Evolutionary conservation across 192 early-diverging fungal genomes (phyloP).

Genomic region (Mycoemilia scoparia): DNA sequence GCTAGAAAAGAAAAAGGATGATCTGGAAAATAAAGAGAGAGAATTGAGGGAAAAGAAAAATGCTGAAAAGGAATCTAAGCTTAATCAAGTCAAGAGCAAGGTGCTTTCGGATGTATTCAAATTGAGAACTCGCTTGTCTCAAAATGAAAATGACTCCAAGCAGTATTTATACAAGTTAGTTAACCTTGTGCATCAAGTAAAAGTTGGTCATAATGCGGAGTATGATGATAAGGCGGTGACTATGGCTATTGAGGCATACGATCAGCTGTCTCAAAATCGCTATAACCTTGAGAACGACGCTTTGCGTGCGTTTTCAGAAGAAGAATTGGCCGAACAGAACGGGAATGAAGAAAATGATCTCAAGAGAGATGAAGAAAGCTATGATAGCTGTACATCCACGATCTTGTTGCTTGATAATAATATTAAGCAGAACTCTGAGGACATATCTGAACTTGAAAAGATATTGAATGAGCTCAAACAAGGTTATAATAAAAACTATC

Average conservation of each 20-base stretch:
- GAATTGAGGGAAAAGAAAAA: not conserved
- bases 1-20: constrained; percentile 12
- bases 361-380: constrained; percentile 12
- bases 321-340: constrained; percentile 17
- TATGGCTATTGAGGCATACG: constrained; percentile 35
- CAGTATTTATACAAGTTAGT: constrained; percentile 14
- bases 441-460: constrained; percentile 3
- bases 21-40: constrained; percentile 10
- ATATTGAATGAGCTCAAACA: constrained; percentile 14
- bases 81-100: constrained; percentile 16
- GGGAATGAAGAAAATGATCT: constrained; percentile 9
- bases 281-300: constrained; percentile 18
- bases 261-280: constrained; percentile 31
- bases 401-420: constrained; percentile 11
- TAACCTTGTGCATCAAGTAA: constrained; percentile 23
- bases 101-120: constrained; percentile 5
- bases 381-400: constrained; percentile 7
- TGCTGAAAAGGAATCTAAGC: constrained; percentile 4
- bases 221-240: constrained; percentile 54
- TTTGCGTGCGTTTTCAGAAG: not conserved
- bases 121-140: constrained; percentile 9
- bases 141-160: constrained; percentile 7
- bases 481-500: constrained; percentile 36
- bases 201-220: constrained; percentile 48
- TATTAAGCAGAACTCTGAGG: constrained; percentile 8